Base-by-base conservation (phyloP, 768 basidiomycete genomes). In the Imleria badia region DNA sequence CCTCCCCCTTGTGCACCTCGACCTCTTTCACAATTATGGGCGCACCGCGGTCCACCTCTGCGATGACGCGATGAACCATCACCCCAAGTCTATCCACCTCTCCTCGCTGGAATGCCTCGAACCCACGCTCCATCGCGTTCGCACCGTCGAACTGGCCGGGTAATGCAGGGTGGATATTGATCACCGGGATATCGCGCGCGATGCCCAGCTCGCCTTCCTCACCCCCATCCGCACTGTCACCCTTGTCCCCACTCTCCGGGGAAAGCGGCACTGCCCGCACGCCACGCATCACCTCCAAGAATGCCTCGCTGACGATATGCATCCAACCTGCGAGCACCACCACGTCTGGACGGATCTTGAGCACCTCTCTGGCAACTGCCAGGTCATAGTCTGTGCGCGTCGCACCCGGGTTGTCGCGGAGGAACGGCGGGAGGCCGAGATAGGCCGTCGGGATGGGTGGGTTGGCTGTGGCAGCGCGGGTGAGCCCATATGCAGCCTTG, bases 301-400 rank as follows among this genome's bases (percentile, higher is more conserved):
- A 98, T 0, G 74, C 75, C 48, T 91, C 86, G 53, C 87, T 85
- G 54, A 98, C 79, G 63, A 98, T 91, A 65, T 98, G 95, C 96
- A 99, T 98, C 92, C 94, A 99, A 0, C 97, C 97, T 0, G 96
- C 97, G n/a, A 98, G 79, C 8, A 98, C 90, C 45, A 98, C 82
- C 23, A 96, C 69, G 71, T 98, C 91, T 0, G 96, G 96, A 31
- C 74, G 72, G 19, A 76, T 81, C 23, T 72, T 66, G 6, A 89
- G 64, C 5, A 93, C 84, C 48, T 84, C 78, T 31, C 80, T 73
- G 9, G 91, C 92, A 2, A 95, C 80, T 66, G 91, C 89, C 3
- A 76, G 73, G 66, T 96, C 96, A 72, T 97, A 98, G 66, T 96
- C 91, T 43, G 81, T 75, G 19, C 96, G 77, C 6, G 90, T 89